These are phyloP conservation scores for Sporothrix schenckii DNA, from an alignment of 2,329 filamentous ascomycete species.

Conservation along the genomic window DNA sequence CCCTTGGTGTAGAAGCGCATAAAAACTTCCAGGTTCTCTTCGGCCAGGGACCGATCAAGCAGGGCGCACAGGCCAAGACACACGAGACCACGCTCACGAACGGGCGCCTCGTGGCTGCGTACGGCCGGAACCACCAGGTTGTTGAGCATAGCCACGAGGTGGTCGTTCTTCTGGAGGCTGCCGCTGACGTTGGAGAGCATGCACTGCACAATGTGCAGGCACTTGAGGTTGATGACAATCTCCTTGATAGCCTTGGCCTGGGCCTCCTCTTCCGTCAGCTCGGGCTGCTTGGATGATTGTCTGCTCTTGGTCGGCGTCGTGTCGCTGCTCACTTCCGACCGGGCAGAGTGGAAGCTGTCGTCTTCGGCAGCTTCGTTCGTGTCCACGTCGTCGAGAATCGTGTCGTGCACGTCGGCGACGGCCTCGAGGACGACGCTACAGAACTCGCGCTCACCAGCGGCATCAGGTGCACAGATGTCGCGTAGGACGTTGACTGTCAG, in stretches of 20 bases:
- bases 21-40: constrained; percentile 90
- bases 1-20: constrained; percentile 96
- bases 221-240: constrained; percentile 98
- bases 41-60: constrained; percentile 85
- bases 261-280: constrained; percentile 65
- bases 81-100: constrained; percentile 85
- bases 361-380: constrained; percentile 61
- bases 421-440: constrained; percentile 87
- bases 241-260: constrained; percentile 79
- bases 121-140: constrained; percentile 95
- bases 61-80: constrained; percentile 90
- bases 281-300: constrained; percentile 43
- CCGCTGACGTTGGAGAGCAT: constrained; percentile 93
- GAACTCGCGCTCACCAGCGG: constrained; percentile 77
- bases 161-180: constrained; percentile 82
- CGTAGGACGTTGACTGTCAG: constrained; percentile 80
- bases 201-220: constrained; percentile 93
- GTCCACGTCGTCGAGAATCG: constrained; percentile 70
- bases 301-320: constrained; percentile 56
- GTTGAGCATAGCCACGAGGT: constrained; percentile 97
- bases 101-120: constrained; percentile 86
- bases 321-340: constrained; percentile 76
- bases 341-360: constrained; percentile 92
- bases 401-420: constrained; percentile 94
- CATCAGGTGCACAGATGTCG: constrained; percentile 76